phyloP scores from a whole-genome alignment of 2,329 filamentous ascomycete genomes.

The Aureobasidium sp. region DNA sequence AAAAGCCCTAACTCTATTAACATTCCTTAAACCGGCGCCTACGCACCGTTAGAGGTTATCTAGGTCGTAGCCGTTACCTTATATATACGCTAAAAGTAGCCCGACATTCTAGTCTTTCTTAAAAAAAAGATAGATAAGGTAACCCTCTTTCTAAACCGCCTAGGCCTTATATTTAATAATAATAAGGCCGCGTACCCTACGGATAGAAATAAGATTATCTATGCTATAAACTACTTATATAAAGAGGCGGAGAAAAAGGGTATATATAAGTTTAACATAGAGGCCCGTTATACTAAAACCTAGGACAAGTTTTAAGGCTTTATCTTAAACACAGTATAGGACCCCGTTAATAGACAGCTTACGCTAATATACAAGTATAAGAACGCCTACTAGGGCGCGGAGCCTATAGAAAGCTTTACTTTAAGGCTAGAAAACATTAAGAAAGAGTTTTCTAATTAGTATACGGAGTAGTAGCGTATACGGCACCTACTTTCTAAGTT shows the following conservation, averaged over 20 bases:
- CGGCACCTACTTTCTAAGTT: neutral
- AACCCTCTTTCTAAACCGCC: neutral
- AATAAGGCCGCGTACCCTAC: neutral
- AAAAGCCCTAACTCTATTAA: too few relatives aligned
- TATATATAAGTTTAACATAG: neutral
- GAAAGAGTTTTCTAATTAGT: neutral
- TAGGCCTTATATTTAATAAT: neutral
- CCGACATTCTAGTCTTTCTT: neutral
- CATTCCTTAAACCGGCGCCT: too few relatives aligned
- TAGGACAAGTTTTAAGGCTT: neutral
- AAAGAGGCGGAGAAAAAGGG: neutral
- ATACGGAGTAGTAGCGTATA: neutral
- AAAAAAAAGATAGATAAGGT: neutral
- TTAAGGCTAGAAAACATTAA: neutral
- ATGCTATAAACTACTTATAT: neutral
- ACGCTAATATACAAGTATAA: neutral
- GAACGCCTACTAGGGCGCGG: neutral
- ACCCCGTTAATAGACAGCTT: neutral
- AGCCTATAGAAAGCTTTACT: neutral
- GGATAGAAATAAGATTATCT: neutral
- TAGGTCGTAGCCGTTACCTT: too few relatives aligned
- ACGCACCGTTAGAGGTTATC: too few relatives aligned
- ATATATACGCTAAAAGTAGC: constrained; percentile 27
- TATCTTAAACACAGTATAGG: neutral
- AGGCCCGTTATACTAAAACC: neutral